Evolutionary conservation across 768 basidiomycete species (phyloP), one percentile per base, ranked within the genome.

Genomic region (Termitomyces sp.): DNA sequence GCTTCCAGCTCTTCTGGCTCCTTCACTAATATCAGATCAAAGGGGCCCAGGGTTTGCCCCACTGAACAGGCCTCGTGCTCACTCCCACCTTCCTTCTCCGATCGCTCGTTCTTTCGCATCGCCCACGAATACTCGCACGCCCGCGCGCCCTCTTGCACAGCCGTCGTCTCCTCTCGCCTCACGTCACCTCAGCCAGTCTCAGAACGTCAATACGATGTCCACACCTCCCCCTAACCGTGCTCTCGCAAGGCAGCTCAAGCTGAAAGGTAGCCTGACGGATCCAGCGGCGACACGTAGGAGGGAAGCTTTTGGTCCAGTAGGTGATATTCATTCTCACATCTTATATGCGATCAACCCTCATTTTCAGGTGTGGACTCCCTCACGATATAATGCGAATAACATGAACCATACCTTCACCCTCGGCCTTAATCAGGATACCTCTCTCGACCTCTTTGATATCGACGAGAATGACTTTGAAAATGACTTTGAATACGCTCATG

Each of bases 201-300:
- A 70, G 56, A 78, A 73, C 53, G 35, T 61, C 44, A 62, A 63
- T 54, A 60, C 79, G 38, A 71, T 80, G 71, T 81, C 82, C 47
- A 90, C 88, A 47, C 88, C 88, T 58, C 86, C 88, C n/a, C 87
- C 81, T 1, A 87, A 86, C 64, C 75, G 81, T 50, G 73, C 77
- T n/a, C 74, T 82, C 57, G 71, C 77, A 9, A 77, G 71, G 61
- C 81, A 82, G 67, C 77, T 86, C 38, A 85, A 84, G 68, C 72
- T 86, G 38, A 86, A 89, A 64, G 89, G 89, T 53, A 83, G 85
- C 65, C 73, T 85, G 56, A 91, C 89, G 2, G 89, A 90, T 68
- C 89, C 89, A 23, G 82, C 86, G 9, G 82, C 78, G 50, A 72
- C 76, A 38, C 69, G 81, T 47, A 73, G 76, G 61, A 74, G 81